Base-by-base conservation (phyloP, 2,329 filamentous ascomycete genomes). In the Coniella lustricola region DNA sequence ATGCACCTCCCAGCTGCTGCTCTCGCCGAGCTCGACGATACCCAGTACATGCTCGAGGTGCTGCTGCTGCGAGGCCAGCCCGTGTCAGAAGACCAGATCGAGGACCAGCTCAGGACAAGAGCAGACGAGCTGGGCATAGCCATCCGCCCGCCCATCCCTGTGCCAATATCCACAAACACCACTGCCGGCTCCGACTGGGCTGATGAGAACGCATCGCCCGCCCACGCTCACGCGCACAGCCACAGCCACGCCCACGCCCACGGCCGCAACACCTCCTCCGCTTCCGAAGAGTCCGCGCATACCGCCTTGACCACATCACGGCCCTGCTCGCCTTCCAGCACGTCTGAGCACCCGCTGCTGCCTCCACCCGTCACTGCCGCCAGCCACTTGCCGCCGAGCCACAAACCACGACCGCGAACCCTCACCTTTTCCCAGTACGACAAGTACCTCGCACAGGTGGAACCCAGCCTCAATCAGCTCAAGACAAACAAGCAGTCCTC, bases 371-470 rank as follows among this genome's bases (percentile, higher is more conserved):
- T n/a, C n/a, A n/a, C n/a, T n/a, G n/a, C 50, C 55, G 25, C 60
- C 57, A 22, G 49, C 17, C 14, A 44, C 18, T 16, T 59, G 5
- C 51, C 25, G 5, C 25, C 61, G 35, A 54, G 36, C 21, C 45
- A 56, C 47, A 64, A 59, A 51, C 58, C 55, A 48, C 58, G 66
- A 46, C 66, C 67, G 33, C 68, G 66, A 51, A 66, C 59, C 32
- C 59, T 74, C 21, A 73, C 62, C 48, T 78, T 79, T 54, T 63
- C 67, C 7, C 67, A 70, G 25, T 80, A 79, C 55, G 75, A 80
- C 29, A 70, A 66, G 51, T 78, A 76, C 51, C 56, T 79, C 33
- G 61, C 67, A 16, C 65, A 73, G 36, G 54, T 74, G 25, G 67
- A 72, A 47, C 66, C 68, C 7, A 67, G 67, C 34, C 61, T 70